Evolutionary conservation across 345 rosid genomes (phyloP), one percentile per base, ranked within the genome.

Genomic region (Eucalyptus leucophloia): DNA sequence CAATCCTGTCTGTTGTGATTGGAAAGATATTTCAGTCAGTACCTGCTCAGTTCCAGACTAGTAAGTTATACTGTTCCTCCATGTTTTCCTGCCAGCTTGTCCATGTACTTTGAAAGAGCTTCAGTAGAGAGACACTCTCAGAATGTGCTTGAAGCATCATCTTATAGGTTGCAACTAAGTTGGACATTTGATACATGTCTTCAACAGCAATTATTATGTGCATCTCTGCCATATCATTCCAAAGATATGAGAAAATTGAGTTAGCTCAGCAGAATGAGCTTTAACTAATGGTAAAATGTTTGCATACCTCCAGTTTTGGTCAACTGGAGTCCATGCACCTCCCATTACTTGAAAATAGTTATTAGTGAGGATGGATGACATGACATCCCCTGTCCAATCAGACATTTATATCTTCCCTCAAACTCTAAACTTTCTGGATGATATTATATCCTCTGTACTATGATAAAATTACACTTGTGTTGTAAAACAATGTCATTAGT

Each of bases 1-100:
- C 99, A 81, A 90, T 98, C 91, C 93, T 98, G 89, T 98, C 99
- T 2, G 99, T 97, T 91, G 92, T 97, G 54, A 98, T 97, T 65
- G 99, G 99, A 88, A 94, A 96, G 91, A 89, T 98, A 89, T 98
- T 98, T 93, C 96, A 95, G 88, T 97, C 99, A 3, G 98, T 98
- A 77, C 99, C 99, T 90, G 96, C 99, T 93, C 98, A 98, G 92
- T 97, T 98, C 90, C 99, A 97, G 86, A 98, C 99, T 16, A 96
- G 99, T 98, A 96, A 95, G 97, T 89, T 89, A 67, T 32, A 83
- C 83, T 37, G 83, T 77, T 77, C 83, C 83, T 19, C 40, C 8
- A 4, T 77, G 83, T 37, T 77, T 72, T 72, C 83, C 26, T 19
- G 28, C 23, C 24, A 8, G 83, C 14, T 77, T 77, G 47, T 77